These are phyloP conservation scores for Ustilago crameri DNA, from an alignment of 1,284 basidiomycete genomes.

Conservation along the genomic window DNA sequence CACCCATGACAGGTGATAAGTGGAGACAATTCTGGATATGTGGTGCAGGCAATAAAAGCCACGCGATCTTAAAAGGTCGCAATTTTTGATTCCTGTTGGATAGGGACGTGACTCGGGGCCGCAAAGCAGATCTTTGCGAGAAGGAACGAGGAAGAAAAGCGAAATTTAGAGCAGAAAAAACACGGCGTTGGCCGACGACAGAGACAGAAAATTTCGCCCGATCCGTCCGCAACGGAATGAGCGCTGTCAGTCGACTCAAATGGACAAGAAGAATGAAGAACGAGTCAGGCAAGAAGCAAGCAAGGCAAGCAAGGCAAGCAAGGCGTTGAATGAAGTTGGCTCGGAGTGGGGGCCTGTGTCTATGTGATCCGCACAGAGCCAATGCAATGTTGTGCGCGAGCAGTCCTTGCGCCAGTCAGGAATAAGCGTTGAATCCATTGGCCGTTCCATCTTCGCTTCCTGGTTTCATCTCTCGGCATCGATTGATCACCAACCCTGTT, in stretches of 20 bases:
- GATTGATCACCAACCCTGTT: slow-evolving; percentile 54
- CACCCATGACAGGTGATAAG: slow-evolving; percentile 49
- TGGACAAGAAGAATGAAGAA: slow-evolving; percentile 7
- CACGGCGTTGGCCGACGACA: neutral
- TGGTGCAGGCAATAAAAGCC: neutral
- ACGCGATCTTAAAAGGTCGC: slow-evolving; percentile 14
- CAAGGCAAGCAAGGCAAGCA: neutral
- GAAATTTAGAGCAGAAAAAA: slow-evolving; percentile 4
- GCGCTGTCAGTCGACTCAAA: too few species aligned
- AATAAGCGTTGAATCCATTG: slow-evolving; percentile 8
- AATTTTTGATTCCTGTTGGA: neutral
- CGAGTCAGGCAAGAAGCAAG: slow-evolving; percentile 1
- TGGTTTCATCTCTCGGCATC: slow-evolving; percentile 54
- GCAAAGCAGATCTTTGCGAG: neutral
- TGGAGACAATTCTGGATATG: neutral
- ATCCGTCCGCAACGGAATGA: neutral
- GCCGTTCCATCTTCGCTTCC: slow-evolving; percentile 23
- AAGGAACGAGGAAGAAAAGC: slow-evolving; percentile 20
- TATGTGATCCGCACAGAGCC: too few species aligned
- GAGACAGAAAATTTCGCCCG: neutral
- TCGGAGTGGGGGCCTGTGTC: neutral
- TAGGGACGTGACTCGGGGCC: slow-evolving; percentile 27
- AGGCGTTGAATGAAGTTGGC: neutral
- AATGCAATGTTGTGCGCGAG: neutral
- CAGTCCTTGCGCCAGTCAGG: neutral